Conservation (phyloP, 495 filamentous ascomycete species). For the Recurvomyces mirabilis region DNA sequence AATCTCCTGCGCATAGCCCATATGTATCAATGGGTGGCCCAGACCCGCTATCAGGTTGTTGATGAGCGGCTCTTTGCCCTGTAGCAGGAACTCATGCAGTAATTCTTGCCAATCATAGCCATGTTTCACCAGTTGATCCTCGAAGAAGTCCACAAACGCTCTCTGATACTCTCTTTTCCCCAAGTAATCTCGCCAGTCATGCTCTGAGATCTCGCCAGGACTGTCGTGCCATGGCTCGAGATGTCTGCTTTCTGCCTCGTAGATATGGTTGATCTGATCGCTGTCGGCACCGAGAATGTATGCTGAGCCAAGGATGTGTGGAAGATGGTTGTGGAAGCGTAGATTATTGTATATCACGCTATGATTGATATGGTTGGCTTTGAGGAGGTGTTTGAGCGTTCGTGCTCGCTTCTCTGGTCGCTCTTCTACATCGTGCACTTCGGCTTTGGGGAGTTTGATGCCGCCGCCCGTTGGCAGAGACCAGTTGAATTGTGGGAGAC, state of each 20-base stretch:
- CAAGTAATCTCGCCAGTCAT: constrained; percentile 79
- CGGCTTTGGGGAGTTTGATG: constrained; percentile 58
- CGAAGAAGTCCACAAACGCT: constrained; percentile 84
- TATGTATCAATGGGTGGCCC: constrained; percentile 77
- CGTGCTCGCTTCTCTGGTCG: constrained; percentile 64
- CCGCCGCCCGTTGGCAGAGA: constrained; percentile 22
- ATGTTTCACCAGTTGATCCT: constrained; percentile 65
- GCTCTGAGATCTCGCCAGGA: constrained; percentile 65
- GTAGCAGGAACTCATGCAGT: constrained; percentile 61
- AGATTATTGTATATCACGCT: constrained; percentile 69
- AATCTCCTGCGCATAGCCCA: constrained; percentile 80
- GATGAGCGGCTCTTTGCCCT: constrained; percentile 64
- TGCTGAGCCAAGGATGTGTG: constrained; percentile 71
- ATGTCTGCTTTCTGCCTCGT: constrained; percentile 57
- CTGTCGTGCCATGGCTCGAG: constrained; percentile 78
- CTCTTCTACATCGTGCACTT: constrained; percentile 68
- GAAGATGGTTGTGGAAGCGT: constrained; percentile 75
- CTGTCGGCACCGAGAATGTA: constrained; percentile 69
- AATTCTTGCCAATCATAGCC: constrained; percentile 78
- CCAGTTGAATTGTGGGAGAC: constrained; percentile 5
- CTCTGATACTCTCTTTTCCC: constrained; percentile 70
- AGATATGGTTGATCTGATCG: constrained; percentile 62
- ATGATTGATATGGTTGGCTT: constrained; percentile 83
- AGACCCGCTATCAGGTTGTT: constrained; percentile 69
- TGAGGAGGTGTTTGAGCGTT: constrained; percentile 78